These are phyloP conservation scores for Peronosclerospora sorghi DNA, from an alignment of 352 stramenopile species.

Conservation along the genomic window DNA sequence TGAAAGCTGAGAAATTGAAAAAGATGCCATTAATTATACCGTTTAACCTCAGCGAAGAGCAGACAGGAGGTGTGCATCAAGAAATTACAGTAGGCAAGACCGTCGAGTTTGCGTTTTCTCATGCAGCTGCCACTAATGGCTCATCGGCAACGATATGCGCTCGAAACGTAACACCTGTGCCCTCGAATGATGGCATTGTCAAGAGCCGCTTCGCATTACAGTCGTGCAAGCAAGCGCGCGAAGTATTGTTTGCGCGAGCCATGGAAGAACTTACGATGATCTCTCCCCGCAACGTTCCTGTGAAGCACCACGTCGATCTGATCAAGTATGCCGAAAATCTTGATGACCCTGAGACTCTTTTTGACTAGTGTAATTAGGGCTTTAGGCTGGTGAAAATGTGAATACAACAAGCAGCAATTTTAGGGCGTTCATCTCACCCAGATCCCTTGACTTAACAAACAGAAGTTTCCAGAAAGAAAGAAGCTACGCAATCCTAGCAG, in stretches of 20 bases:
- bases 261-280: slow-evolving; percentile 74
- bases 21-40: slow-evolving; percentile 61
- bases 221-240: slow-evolving; percentile 61
- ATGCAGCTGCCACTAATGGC: slow-evolving; percentile 9
- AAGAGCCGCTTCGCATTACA: slow-evolving; percentile 63
- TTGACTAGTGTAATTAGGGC: slow-evolving; percentile 53
- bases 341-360: slow-evolving; percentile 45
- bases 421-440: no score
- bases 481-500: no score
- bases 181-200: slow-evolving; percentile 44
- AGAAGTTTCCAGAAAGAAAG: no score
- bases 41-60: slow-evolving; percentile 46
- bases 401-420: slow-evolving; percentile 11
- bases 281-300: slow-evolving; percentile 60
- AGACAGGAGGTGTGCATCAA: slow-evolving; percentile 24
- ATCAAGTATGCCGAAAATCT: slow-evolving; percentile 81
- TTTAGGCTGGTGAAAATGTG: slow-evolving; percentile 12
- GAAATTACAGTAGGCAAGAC: slow-evolving; percentile 54
- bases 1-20: slow-evolving; percentile 10
- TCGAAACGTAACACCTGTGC: slow-evolving; percentile 49
- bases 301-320: slow-evolving; percentile 69
- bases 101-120: slow-evolving; percentile 51
- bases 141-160: slow-evolving; percentile 29
- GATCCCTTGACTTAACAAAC: no score
- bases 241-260: slow-evolving; percentile 60